Evolutionary conservation across 2,329 filamentous ascomycete genomes (phyloP).

Genomic region (Magnaporthales sp.): DNA sequence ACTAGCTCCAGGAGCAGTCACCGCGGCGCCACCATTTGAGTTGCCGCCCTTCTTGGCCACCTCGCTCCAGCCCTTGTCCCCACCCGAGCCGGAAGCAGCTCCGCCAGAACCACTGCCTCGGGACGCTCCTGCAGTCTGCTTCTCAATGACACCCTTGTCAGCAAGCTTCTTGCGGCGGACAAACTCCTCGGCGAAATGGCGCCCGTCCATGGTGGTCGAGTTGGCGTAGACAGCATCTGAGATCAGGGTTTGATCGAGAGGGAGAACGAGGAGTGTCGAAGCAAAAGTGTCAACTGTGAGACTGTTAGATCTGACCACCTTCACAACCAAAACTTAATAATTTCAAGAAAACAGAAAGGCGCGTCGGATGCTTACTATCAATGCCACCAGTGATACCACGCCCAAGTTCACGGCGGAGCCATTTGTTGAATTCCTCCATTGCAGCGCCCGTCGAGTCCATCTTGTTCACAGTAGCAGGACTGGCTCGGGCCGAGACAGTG

Average conservation of each 20-base stretch:
- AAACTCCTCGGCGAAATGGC: slow-evolving; percentile 91
- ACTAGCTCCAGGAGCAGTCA: slow-evolving; percentile 23
- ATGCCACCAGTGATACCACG: slow-evolving; percentile 55
- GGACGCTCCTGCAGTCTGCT: slow-evolving; percentile 53
- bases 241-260: slow-evolving; percentile 71
- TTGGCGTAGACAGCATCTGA: slow-evolving; percentile 82
- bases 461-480: slow-evolving; percentile 31
- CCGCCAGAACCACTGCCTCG: slow-evolving; percentile 36
- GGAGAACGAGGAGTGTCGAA: slow-evolving; percentile 64
- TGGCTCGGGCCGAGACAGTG: slow-evolving; percentile 15
- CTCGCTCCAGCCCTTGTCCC: slow-evolving; percentile 73
- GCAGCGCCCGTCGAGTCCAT: slow-evolving; percentile 41
- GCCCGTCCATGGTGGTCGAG: slow-evolving; percentile 83
- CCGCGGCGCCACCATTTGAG: background rate
- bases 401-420: slow-evolving; percentile 71
- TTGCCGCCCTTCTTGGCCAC: slow-evolving; percentile 85
- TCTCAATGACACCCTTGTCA: slow-evolving; percentile 74
- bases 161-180: slow-evolving; percentile 87
- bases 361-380: slow-evolving; percentile 37
- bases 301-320: slow-evolving; percentile 6
- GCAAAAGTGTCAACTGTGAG: slow-evolving; percentile 70
- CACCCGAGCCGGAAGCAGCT: background rate
- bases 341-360: background rate
- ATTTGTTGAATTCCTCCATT: slow-evolving; percentile 89
- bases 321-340: slow-evolving; percentile 2